Conservation (phyloP, 75 land plant species). For the Gnetum montanum region DNA sequence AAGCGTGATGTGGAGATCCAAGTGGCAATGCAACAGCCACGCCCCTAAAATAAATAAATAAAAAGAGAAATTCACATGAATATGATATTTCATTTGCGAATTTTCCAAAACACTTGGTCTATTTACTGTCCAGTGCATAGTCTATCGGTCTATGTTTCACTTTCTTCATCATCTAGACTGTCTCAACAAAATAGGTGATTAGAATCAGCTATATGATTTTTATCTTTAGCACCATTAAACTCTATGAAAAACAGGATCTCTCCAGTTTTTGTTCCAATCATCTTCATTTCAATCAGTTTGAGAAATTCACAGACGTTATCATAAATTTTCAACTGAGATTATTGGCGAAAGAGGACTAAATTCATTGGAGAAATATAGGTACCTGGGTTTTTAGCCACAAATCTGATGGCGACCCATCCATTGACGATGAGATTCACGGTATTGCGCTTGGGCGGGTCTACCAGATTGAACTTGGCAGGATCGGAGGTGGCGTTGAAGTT, state of each 20-base stretch:
- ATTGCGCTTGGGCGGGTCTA: constrained; percentile 49
- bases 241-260: no score
- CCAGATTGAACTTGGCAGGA: constrained; percentile 32
- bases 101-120: no score
- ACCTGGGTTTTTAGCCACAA: constrained; percentile 60
- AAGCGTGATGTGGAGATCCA: background rate
- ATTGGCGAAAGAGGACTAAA: background rate
- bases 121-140: no score
- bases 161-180: no score
- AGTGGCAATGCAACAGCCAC: background rate
- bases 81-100: no score
- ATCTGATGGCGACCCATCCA: constrained; percentile 64
- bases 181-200: background rate
- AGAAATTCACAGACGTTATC: no score
- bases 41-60: background rate
- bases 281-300: no score
- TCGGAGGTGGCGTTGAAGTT: constrained; percentile 35
- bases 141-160: no score
- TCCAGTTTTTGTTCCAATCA: no score
- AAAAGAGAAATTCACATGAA: background rate
- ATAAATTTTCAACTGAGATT: no score
- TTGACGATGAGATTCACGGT: constrained; percentile 44
- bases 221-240: no score
- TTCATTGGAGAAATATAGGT: no score
- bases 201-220: background rate